Base-by-base conservation (phyloP, 495 filamentous ascomycete species). In the Tuber umbilicatum region DNA sequence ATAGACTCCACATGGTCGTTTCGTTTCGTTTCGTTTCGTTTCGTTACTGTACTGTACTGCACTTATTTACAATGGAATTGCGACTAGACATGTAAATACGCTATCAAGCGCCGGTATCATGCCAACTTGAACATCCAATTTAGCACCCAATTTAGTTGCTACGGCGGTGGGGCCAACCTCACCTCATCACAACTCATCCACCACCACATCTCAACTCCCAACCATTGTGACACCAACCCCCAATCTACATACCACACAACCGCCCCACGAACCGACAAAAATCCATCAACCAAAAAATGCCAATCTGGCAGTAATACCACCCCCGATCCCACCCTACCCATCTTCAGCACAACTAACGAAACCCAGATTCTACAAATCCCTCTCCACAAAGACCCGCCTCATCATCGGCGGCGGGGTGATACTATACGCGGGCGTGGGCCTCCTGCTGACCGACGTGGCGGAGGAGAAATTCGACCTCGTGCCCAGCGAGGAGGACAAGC, bases 331-430 rank as follows among this genome's bases (percentile, higher is more conserved):
- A 41, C 39, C 39, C 5, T 40, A 40, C 19, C 45, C 35, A 43
- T 31, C 21, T 43, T 42, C 37, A 38, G n/a, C 17, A 50, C 23
- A 37, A 70, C 38, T 37, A 35, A 71, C 39, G 0, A 50, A 55
- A 27, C 16, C 27, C 9, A 81, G 79, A 77, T 88, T 86, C 78
- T 93, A 92, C 84, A 86, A 84, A 76, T 84, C 82, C 74, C 87
- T 92, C 70, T 76, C 86, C 42, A 87, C 89, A 5, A 87, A 87
- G 78, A 90, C 90, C 9, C 88, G 90, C 68, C 84, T 90, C 71
- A 79, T 90, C 40, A 85, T 92, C 81, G 91, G 91, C 71, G 73
- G 88, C 72, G 89, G 89, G 76, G 82, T 91, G 50, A 89, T 93
- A 82, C 87, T 86, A 41, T 93, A 89, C 85, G 89, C 89, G 0